Evolutionary conservation across 73 alveolate genomes (phyloP).

Genomic region (Paramecium octaurelia): DNA sequence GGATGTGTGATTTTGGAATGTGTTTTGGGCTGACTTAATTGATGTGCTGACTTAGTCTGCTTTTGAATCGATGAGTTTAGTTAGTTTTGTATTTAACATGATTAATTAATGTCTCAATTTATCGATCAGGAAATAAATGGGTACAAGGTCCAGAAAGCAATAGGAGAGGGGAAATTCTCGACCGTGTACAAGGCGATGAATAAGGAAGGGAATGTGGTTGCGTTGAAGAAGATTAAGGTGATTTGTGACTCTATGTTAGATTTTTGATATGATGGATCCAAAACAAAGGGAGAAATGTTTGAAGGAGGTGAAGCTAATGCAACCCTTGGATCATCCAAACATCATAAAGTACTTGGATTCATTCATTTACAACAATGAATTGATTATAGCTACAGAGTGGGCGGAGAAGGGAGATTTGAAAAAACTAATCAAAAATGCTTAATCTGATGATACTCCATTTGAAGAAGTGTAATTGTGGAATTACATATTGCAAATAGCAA

Average conservation of each 20-base stretch:
- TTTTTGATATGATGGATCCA: slow-evolving; percentile 97
- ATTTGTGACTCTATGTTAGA: slow-evolving; percentile 57
- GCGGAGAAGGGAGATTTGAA: slow-evolving; percentile 99
- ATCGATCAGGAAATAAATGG: slow-evolving; percentile 62
- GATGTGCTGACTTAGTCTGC: not conserved
- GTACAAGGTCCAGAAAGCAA: slow-evolving; percentile 60
- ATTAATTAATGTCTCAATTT: slow-evolving; percentile 15
- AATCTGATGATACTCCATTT: slow-evolving; percentile 78
- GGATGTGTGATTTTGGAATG: not conserved
- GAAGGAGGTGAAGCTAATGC: slow-evolving; percentile 83
- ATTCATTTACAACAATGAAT: slow-evolving; percentile 87
- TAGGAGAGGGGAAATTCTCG: slow-evolving; percentile 97
- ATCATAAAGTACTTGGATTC: slow-evolving; percentile 93
- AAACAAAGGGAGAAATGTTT: slow-evolving; percentile 92
- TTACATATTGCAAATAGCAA: slow-evolving; percentile 83
- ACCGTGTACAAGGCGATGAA: slow-evolving; percentile 92
- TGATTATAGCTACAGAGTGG: slow-evolving; percentile 97
- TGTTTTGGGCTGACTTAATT: not conserved
- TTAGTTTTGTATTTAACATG: not conserved
- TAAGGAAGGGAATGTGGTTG: slow-evolving; percentile 75
- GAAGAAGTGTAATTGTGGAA: slow-evolving; percentile 90
- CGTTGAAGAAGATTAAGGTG: slow-evolving; percentile 91
- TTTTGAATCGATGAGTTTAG: not conserved
- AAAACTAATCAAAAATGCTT: slow-evolving; percentile 77
- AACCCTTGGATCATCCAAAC: slow-evolving; percentile 90